Evolutionary conservation across 2,329 filamentous ascomycete genomes (phyloP).

Genomic region (Thermomyces lanuginosus): DNA sequence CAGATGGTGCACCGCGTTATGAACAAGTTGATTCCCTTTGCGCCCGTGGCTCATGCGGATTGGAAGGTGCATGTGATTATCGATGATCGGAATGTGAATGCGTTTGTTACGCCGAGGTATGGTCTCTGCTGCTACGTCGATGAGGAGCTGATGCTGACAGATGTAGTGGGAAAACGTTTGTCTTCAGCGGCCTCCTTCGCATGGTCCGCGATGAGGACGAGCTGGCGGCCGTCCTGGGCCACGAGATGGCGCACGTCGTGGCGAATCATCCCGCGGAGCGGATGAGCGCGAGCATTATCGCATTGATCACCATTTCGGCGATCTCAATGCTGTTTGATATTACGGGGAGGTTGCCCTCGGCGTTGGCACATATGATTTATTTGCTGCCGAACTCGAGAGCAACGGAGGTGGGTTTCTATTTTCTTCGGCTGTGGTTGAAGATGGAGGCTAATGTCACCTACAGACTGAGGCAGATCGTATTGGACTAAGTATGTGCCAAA

Average conservation of each 20-base stretch:
- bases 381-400: constrained; percentile 38
- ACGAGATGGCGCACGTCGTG: constrained; percentile 50
- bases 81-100: constrained; percentile 33
- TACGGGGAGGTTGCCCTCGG: constrained; percentile 21
- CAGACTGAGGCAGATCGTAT: constrained; percentile 45
- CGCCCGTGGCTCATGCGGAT: constrained; percentile 25
- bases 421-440: not conserved
- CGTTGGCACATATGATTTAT: constrained; percentile 35
- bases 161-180: constrained; percentile 42
- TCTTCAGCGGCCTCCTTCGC: constrained; percentile 45
- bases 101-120: constrained; percentile 41
- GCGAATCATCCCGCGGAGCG: constrained; percentile 40
- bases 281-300: constrained; percentile 30
- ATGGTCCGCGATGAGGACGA: constrained; percentile 41
- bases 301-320: constrained; percentile 14
- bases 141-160: constrained; percentile 2
- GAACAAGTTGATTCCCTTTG: constrained; percentile 37
- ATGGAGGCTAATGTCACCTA: constrained; percentile 6
- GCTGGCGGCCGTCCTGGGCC: constrained; percentile 43
- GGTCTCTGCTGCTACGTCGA: not conserved
- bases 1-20: constrained; percentile 37
- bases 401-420: constrained; percentile 32
- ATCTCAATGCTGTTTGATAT: constrained; percentile 23
- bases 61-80: constrained; percentile 48
- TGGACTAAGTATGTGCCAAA: constrained; percentile 30